Evolutionary conservation across 495 filamentous ascomycete species (phyloP), one percentile per base, ranked within the genome.

Genomic region (Neurospora tetraspora): DNA sequence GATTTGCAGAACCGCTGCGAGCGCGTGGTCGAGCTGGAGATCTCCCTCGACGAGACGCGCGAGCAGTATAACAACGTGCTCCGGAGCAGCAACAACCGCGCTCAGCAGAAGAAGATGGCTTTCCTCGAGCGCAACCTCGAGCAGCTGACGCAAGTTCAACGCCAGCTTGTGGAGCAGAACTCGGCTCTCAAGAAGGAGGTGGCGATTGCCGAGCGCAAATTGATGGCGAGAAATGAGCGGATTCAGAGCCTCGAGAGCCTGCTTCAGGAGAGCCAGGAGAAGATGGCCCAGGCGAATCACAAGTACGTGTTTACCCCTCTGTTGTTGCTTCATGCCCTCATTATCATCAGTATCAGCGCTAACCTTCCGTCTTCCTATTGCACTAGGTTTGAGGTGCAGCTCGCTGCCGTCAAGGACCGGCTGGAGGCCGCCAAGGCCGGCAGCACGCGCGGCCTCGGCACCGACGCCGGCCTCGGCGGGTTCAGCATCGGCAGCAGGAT

Each of bases 41-140:
- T 99, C 76, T 96, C 92, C 34, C 85, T 99, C 39, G 96, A 99
- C 78, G 94, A 97, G 83, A 97, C 96, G 5, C 90, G 96, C 68
- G 96, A 99, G 83, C 96, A 98, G 82, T 99, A 99, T 82, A 98
- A 98, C 85, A 97, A 97, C 75, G 95, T 99, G 68, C 88, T 99
- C 43, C 91, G 95, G 39, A 92, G 92, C 23, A 97, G 93, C 71
- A 98, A 98, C 86, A 98, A 96, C 85, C 92, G 94, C 43, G 94
- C 94, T 31, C 96, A 99, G 83, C 96, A 98, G 82, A 99, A 99
- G 90, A 99, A 98, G 88, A 98, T 99, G 93, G 96, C 94, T 8
- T 99, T 99, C 89, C 84, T 99, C 59, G 96, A 99, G 83, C 91
- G 96, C 78, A 99, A 99, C 81, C 89, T 99, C 18, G 96, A 99